Percentiles rank a stretch among this genome's conserved stretches.
Conservation (phyloP, 805 yeast genomes). For the Lipomyces lipofer region DNA sequence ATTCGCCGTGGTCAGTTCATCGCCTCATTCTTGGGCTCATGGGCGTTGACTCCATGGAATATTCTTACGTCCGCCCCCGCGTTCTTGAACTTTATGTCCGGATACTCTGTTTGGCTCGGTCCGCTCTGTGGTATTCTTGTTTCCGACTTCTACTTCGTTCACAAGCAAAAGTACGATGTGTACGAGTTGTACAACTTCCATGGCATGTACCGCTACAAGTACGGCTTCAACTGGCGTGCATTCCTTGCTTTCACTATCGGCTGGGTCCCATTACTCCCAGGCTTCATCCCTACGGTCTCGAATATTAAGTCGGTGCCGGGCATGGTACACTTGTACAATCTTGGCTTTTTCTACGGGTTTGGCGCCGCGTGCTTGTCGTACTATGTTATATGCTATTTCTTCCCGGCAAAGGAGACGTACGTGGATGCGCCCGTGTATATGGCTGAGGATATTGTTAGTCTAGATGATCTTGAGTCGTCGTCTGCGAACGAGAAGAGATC, state of each 20-base stretch:
- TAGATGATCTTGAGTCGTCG: not conserved
- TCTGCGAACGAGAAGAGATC: not conserved
- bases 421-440: conserved; percentile 12
- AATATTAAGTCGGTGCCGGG: conserved; percentile 18
- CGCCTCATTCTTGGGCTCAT: conserved; percentile 41
- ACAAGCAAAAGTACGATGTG: conserved; percentile 23
- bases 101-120: conserved; percentile 45
- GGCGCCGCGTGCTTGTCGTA: conserved; percentile 28
- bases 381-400: conserved; percentile 17
- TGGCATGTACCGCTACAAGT: conserved; percentile 45
- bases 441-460: not conserved
- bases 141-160: conserved; percentile 46
- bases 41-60: conserved; percentile 46
- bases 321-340: conserved; percentile 32
- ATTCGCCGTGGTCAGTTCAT: conserved; percentile 50
- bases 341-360: conserved; percentile 34
- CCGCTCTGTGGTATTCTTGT: conserved; percentile 45
- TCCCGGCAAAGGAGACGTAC: conserved; percentile 27
- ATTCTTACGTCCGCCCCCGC: conserved; percentile 43
- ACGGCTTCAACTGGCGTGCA: conserved; percentile 50
- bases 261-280: conserved; percentile 35
- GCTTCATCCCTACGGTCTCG: conserved; percentile 33
- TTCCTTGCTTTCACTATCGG: conserved; percentile 40
- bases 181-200: conserved; percentile 28
- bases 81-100: conserved; percentile 42